Evolutionary conservation across 495 filamentous ascomycete genomes (phyloP), one percentile per base, ranked within the genome.

Genomic region (Penicillium paxilli): DNA sequence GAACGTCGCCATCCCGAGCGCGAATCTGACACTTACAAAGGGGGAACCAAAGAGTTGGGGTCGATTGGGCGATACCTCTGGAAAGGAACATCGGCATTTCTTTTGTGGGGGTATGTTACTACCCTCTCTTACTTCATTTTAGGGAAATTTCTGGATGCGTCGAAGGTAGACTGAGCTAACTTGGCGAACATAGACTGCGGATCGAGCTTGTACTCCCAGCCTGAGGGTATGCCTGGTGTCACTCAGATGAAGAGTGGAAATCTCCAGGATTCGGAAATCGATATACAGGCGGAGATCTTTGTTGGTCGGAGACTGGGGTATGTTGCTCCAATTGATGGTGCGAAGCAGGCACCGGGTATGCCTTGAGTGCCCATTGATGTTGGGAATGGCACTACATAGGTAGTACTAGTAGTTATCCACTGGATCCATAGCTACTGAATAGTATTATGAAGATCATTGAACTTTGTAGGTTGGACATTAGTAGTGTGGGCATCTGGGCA

Each of bases 221-320:
- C 48, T 3, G 35, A 42, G n/a, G 33, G 19, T 1, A 16, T 51
- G 48, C 33, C 21, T 4, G 48, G 30, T 12, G 35, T 51, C 23
- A 51, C 33, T 4, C 17, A 41, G 33, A 51, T 51, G n/a, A 51
- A 51, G 33, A 26, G 14, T 16, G 48, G 48, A 7, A 41, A 37
- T 41, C 20, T 51, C 6, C 19, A 28, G 1, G 37, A 51, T 8
- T 28, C 17, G 0, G 30, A 28, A 12, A n/a, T 32, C 11, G 11
- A 4, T 12, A 32, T 32, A 3, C 11, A 4, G 23, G 22, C 17
- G 8, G 48, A 51, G 48, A 12, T 51, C 11, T 51, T 44, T 51
- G 37, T 41, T 24, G 42, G 35, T 12, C 23, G 48, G 10, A 22
- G 48, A 3, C 37, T 14, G 8, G 24, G 32, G 3, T 44, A 42